Base-by-base conservation (phyloP, 495 filamentous ascomycete species). In the Neurospora sp. region DNA sequence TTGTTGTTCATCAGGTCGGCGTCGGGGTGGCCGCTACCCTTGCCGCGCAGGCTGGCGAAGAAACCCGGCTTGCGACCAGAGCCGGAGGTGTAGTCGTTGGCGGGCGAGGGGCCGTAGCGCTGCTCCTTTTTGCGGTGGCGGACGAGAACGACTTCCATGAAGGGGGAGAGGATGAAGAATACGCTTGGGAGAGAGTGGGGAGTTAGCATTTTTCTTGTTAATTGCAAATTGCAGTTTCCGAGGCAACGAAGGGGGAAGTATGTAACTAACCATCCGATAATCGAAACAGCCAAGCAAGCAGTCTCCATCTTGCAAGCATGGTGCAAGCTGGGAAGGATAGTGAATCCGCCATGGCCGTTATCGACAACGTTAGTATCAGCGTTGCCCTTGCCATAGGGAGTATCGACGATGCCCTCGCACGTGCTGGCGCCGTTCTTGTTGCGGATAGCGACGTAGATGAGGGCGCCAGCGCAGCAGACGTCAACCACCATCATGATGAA, bases 101-200 rank as follows among this genome's bases (percentile, higher is more conserved):
- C 85, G 9, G 93, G 92, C 74, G 88, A 87, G 34, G 93, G 92
- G 43, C 92, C 93, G 84, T 90, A 93, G 70, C 91, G 89, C 82
- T 91, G 91, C 84, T 96, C 92, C 78, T 90, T 90, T 78, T 89
- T 88, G 83, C 91, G 91, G 80, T 93, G 85, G 73, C 90, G 90
- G 76, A 87, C 86, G 19, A 93, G 85, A 24, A 86, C 81, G 72
- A 91, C 70, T 78, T 93, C 91, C 74, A 92, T 82, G 69, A 88
- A 75, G 75, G 88, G 87, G 43, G 91, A 90, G 78, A 91, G 77
- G 71, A 90, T 72, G 86, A 92, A 93, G 80, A 93, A 87, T 82
- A 90, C 76, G 40, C 91, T 93, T 28, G 24, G 70, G n/a, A 62
- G 19, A 71, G 54, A 11, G 21, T 70, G 2, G 21, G 7, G 34